Conservation (phyloP, 2,329 filamentous ascomycete species). For the Zasmidium angulare region DNA sequence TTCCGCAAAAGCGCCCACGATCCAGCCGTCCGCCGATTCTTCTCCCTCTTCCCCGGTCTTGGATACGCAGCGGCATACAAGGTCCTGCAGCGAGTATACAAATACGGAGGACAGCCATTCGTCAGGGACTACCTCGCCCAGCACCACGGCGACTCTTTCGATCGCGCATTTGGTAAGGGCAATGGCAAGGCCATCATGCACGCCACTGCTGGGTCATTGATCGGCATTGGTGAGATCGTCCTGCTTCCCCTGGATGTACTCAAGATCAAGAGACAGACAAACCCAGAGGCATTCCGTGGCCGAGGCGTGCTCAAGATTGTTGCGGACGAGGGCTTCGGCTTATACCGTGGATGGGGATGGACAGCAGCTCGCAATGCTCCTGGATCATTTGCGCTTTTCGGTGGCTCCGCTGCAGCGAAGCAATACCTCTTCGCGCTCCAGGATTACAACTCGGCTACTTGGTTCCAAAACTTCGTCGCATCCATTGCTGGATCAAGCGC, state of each 20-base stretch:
- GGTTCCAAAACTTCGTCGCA: conserved; percentile 96
- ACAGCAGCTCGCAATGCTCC: conserved; percentile 95
- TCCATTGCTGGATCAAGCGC: conserved; percentile 93
- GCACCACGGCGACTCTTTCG: conserved; percentile 81
- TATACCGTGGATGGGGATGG: conserved; percentile 97
- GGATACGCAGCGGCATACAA: conserved; percentile 99
- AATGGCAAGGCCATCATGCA: conserved; percentile 98
- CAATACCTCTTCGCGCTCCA: conserved; percentile 86
- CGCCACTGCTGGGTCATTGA: conserved; percentile 89
- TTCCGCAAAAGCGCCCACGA: conserved; percentile 86
- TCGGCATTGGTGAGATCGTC: conserved; percentile 96
- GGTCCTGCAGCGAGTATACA: conserved; percentile 95
- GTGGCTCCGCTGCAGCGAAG: conserved; percentile 95
- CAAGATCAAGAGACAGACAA: conserved; percentile 99
- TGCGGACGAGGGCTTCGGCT: conserved; percentile 86
- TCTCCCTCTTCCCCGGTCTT: conserved; percentile 93
- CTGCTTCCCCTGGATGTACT: conserved; percentile 92
- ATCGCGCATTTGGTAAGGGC: conserved; percentile 88
- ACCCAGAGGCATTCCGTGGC: conserved; percentile 95
- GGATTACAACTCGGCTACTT: conserved; percentile 94
- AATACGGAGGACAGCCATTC: conserved; percentile 96
- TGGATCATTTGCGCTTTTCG: conserved; percentile 97
- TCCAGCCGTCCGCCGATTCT: conserved; percentile 72
- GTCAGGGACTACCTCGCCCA: conserved; percentile 82
- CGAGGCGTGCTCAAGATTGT: conserved; percentile 88